These are phyloP conservation scores for Physcomitrium patens DNA, from an alignment of 225 moss, liverwort and hornwort genomes.

Conservation along the genomic window DNA sequence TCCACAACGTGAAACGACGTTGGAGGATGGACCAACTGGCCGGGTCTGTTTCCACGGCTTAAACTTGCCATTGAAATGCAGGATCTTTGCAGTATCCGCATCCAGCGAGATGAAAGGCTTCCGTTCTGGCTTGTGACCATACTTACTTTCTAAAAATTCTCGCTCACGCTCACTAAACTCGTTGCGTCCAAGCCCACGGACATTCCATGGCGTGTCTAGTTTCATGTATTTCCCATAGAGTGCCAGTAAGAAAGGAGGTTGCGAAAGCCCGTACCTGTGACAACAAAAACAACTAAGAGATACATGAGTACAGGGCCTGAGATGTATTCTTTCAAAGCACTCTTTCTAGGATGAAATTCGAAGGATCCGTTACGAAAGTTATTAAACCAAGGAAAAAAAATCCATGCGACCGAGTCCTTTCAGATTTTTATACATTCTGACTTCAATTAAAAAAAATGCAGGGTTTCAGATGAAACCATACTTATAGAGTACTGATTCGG, in stretches of 20 bases:
- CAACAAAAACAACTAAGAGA: conserved; percentile 9
- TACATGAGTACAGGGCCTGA: too few relatives aligned
- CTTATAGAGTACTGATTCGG: conserved; percentile 65
- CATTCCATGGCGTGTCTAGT: conserved; percentile 63
- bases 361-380: not conserved
- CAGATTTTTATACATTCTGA: not conserved
- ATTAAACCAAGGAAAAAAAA: not conserved
- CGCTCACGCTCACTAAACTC: conserved; percentile 68
- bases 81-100: conserved; percentile 76
- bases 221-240: conserved; percentile 77
- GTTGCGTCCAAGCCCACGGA: conserved; percentile 79
- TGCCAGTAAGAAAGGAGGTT: conserved; percentile 86
- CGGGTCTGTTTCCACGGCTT: conserved; percentile 85
- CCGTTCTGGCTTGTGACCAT: conserved; percentile 48
- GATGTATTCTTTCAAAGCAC: too few relatives aligned
- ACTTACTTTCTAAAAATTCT: conserved; percentile 48
- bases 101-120: conserved; percentile 74
- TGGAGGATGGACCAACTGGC: conserved; percentile 39
- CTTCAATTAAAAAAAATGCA: conserved; percentile 16
- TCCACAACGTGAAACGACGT: conserved; percentile 72
- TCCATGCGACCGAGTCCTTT: too few relatives aligned
- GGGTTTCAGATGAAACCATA: conserved; percentile 36
- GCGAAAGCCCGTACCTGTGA: conserved; percentile 83
- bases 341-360: too few relatives aligned
- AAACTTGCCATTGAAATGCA: conserved; percentile 88